Evolutionary conservation across 1,139 yeast genomes (phyloP), one percentile per base, ranked within the genome.

Genomic region (Hemisphaericaspora xylofermentans): DNA sequence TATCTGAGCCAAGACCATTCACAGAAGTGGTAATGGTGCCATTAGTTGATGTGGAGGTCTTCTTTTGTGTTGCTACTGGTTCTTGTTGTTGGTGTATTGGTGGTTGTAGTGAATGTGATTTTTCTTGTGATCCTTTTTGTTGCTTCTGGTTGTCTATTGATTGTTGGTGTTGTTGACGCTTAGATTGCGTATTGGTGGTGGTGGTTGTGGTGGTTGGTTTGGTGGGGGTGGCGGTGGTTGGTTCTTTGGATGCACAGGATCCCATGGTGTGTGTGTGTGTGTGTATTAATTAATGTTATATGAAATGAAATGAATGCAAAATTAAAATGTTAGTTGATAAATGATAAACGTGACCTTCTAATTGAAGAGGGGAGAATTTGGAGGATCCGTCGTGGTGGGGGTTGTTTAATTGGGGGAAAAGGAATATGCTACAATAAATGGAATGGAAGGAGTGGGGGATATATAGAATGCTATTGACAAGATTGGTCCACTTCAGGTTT

Each of bases 91-190:
- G 43, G 19, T 32, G 35, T 13, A 16, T 37, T 25, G 32, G 37
- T 26, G 31, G 40, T 27, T 33, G 35, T 26, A 24, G 29, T 30
- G 34, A 36, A 21, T 34, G 38, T 29, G 13, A 15, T 33, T 6
- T 21, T 4, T n/a, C 6, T 18, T 26, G 9, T 38, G 19, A 13
- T 33, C 16, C 28, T 14, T 21, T 19, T 22, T 33, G 33, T 30
- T 36, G n/a, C 13, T 22, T 13, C n/a, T 33, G 24, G 15, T 33
- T 22, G 21, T 26, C 14, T 21, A 48, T 19, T 15, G 47, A 36
- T 33, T 43, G 49, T 36, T 35, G 42, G 29, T 49, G 52, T 19
- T 47, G 43, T 36, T 49, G 48, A 25, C 53, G 49, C 31, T 40
- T 49, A 3, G 35, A 38, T 28, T 41, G 44, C 6, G 49, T 45